Evolutionary conservation across 2,329 filamentous ascomycete genomes (phyloP).

Genomic region (Xenoacremonium recifei): DNA sequence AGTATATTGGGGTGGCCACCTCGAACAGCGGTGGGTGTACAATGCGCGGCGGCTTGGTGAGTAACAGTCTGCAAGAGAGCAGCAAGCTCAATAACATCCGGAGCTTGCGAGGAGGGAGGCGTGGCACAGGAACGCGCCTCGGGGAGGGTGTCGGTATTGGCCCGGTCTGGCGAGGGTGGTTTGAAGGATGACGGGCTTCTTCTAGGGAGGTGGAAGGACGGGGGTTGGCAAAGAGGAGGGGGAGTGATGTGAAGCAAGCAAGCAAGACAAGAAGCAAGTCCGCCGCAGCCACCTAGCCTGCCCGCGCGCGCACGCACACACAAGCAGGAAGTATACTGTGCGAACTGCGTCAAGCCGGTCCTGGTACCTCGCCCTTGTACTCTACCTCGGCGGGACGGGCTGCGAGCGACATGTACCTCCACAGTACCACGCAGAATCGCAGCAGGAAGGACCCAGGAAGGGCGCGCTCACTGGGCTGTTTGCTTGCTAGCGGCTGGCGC

Average conservation of each 20-base stretch:
- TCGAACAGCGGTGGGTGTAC: no score
- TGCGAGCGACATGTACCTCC: constrained; percentile 33
- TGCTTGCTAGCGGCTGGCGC: constrained; percentile 16
- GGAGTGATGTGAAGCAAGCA: constrained; percentile 11
- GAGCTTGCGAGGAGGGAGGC: constrained; percentile 15
- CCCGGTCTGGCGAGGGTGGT: constrained; percentile 16
- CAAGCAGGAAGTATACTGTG: constrained; percentile 40
- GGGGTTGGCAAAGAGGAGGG: constrained; percentile 1
- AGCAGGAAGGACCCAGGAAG: constrained; percentile 25
- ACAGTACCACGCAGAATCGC: constrained; percentile 33
- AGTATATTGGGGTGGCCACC: no score
- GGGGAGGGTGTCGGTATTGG: constrained; percentile 26
- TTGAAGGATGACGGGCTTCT: constrained; percentile 25
- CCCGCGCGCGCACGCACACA: no score
- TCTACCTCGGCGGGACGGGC: constrained; percentile 33
- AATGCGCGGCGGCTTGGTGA: no score
- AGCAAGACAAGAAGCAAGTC: no score
- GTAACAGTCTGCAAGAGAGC: no score
- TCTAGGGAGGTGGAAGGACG: constrained; percentile 20
- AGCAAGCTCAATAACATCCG: constrained; percentile 8
- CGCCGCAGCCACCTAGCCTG: no score
- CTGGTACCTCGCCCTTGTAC: constrained; percentile 35
- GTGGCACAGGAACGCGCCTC: constrained; percentile 23
- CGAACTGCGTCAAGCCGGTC: constrained; percentile 11
- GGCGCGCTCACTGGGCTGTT: constrained; percentile 7